These are phyloP conservation scores for Rhizophagus prolifer DNA, from an alignment of 192 early-diverging fungal genomes.

Conservation along the genomic window DNA sequence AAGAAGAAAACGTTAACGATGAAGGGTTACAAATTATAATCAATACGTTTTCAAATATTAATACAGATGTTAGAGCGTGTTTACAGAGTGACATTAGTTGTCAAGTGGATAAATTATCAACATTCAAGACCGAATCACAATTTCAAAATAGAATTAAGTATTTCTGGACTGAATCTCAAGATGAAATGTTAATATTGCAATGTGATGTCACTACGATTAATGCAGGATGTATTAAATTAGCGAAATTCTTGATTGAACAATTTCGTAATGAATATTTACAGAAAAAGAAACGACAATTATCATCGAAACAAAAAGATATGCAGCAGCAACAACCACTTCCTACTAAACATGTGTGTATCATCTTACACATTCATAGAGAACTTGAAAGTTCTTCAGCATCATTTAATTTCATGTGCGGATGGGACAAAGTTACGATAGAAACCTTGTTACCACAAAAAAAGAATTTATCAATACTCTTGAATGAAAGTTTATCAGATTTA, in stretches of 20 bases:
- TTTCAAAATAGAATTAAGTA: constrained; percentile 13
- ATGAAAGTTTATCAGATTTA: not conserved
- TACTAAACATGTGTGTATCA: constrained; percentile 18
- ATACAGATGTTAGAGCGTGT: too few relatives aligned
- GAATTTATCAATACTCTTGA: not conserved
- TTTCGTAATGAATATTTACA: constrained; percentile 7
- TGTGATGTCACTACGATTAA: constrained; percentile 18
- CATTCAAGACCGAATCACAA: constrained; percentile 21
- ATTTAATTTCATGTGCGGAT: constrained; percentile 28
- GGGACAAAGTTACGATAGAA: constrained; percentile 21
- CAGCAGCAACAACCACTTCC: too few relatives aligned
- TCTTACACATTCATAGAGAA: constrained; percentile 20
- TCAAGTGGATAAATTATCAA: not conserved
- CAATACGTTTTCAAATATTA: not conserved
- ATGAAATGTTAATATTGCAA: constrained; percentile 20
- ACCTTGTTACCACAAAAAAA: constrained; percentile 18
- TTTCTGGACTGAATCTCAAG: constrained; percentile 18
- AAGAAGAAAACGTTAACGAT: too few relatives aligned
- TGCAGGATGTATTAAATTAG: constrained; percentile 22
- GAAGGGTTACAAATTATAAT: constrained; percentile 14
- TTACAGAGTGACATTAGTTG: too few relatives aligned
- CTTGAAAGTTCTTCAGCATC: not conserved
- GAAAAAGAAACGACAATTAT: not conserved
- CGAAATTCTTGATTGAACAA: constrained; percentile 24
- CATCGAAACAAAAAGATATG: too few relatives aligned